A percentile compares a stretch with the other conserved stretches of the same genome.
These are phyloP conservation scores for Emericellopsis terricola DNA, from an alignment of 495 filamentous ascomycete genomes.

Conservation along the genomic window DNA sequence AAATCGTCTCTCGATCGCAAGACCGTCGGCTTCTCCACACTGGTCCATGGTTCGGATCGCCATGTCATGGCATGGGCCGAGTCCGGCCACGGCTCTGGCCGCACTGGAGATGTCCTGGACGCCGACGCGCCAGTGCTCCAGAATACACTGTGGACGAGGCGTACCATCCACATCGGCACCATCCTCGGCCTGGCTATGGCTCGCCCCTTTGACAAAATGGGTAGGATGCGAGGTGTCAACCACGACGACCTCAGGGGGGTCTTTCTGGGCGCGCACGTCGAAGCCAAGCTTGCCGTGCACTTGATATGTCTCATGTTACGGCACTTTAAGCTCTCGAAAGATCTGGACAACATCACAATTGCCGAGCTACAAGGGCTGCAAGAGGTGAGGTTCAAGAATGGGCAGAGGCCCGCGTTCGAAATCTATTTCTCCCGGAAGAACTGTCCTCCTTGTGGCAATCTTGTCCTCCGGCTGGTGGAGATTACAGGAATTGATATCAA, in stretches of 20 bases:
- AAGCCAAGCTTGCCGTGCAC: constrained; percentile 1
- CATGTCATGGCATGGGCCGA: constrained; percentile 1
- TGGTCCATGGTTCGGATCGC: not conserved
- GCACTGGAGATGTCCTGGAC: not conserved
- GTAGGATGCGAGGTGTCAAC: not conserved
- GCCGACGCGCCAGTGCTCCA: not conserved
- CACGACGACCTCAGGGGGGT: not conserved
- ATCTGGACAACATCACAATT: not conserved
- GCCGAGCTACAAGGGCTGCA: not conserved
- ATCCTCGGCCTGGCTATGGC: not conserved
- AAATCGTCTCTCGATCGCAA: not conserved
- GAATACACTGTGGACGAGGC: not conserved
- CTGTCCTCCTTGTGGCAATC: not conserved
- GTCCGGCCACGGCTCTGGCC: not conserved
- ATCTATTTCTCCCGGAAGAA: constrained; percentile 2
- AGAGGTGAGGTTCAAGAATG: not conserved
- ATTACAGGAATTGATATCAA: not conserved
- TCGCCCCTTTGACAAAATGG: not conserved
- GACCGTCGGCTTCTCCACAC: not conserved
- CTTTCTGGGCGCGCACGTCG: not conserved
- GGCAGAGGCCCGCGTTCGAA: constrained; percentile 1
- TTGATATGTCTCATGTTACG: not conserved
- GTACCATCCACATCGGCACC: not conserved
- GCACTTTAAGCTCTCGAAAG: not conserved
- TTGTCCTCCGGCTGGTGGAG: not conserved